A percentile compares a stretch with the other conserved stretches of the same genome.
Conservation (phyloP, 176 grass and related monocot genomes). For the Aegilops tauschii region DNA sequence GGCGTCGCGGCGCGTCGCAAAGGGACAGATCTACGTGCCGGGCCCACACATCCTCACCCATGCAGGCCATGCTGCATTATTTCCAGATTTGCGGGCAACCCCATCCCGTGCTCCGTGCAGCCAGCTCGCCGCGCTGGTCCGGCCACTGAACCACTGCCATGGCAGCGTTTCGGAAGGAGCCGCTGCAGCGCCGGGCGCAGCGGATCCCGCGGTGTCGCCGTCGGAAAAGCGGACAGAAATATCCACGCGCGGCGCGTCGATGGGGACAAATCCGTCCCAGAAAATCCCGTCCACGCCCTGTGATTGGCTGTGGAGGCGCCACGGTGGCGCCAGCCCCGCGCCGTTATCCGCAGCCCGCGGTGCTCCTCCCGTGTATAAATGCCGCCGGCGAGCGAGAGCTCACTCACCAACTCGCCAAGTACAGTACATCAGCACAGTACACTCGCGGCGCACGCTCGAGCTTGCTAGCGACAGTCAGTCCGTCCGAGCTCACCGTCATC, state of each 20-base stretch:
- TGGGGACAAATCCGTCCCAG: slow-evolving; percentile 1
- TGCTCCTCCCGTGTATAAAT: slow-evolving; percentile 62
- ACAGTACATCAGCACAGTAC: not conserved
- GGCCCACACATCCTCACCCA: not conserved
- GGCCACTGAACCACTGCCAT: not conserved
- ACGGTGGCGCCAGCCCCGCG: not conserved
- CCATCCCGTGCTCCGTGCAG: not conserved
- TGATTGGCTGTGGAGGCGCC: slow-evolving; percentile 52
- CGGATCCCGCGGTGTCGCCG: not conserved
- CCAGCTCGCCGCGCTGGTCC: too few relatives aligned
- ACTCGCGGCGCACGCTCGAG: not conserved
- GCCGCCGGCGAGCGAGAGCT: slow-evolving; percentile 11
- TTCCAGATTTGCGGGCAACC: not conserved
- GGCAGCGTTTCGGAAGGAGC: not conserved
- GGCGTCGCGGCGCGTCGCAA: slow-evolving; percentile 12
- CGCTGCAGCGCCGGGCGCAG: accelerated
- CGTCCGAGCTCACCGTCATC: not conserved
- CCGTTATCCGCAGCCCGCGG: slow-evolving; percentile 43
- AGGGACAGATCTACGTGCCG: slow-evolving; percentile 36
- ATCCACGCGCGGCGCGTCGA: not conserved
- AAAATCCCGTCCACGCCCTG: slow-evolving; percentile 54
- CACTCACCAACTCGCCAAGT: slow-evolving; percentile 18
- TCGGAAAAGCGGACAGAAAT: slow-evolving; percentile 15
- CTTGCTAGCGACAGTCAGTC: not conserved
- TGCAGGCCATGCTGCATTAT: slow-evolving; percentile 61